A percentile compares a stretch with the other conserved stretches of the same genome.
phyloP scores from a whole-genome alignment of 768 basidiomycete species.

The Suillus cothurnatus region DNA sequence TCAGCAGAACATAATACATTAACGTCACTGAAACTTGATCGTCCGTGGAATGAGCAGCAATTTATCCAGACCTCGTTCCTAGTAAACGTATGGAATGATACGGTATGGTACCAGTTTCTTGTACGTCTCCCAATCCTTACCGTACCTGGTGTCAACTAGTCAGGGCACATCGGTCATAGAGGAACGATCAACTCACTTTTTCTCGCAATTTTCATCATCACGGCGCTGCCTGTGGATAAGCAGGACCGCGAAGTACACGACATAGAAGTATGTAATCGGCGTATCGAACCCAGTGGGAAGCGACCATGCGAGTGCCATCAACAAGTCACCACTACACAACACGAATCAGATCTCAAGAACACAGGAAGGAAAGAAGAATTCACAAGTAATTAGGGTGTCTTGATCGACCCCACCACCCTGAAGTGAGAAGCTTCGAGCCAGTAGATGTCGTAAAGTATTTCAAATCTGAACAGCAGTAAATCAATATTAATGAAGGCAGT shows the following conservation, averaged over 20 bases:
- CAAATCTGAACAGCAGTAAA: slow-evolving; percentile 52
- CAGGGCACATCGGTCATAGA: slow-evolving; percentile 3
- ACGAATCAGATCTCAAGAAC: not conserved
- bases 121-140: slow-evolving; percentile 92
- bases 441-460: slow-evolving; percentile 77
- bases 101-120: slow-evolving; percentile 82
- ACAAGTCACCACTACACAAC: slow-evolving; percentile 67
- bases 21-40: not conserved
- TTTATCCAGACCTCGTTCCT: slow-evolving; percentile 9
- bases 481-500: not conserved
- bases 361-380: slow-evolving; percentile 21
- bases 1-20: not conserved
- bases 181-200: slow-evolving; percentile 64
- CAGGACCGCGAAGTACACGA: slow-evolving; percentile 84
- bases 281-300: slow-evolving; percentile 90
- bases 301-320: slow-evolving; percentile 94
- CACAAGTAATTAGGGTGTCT: slow-evolving; percentile 93
- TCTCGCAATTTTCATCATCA: slow-evolving; percentile 89
- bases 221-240: slow-evolving; percentile 88
- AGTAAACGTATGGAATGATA: slow-evolving; percentile 87
- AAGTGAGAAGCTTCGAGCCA: slow-evolving; percentile 89
- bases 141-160: slow-evolving; percentile 61
- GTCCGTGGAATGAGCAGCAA: not conserved
- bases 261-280: slow-evolving; percentile 96
- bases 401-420: slow-evolving; percentile 97